A percentile compares a stretch with the other conserved stretches of the same genome.
Evolutionary conservation across 371 early-diverging fungal genomes (phyloP).

Genomic region (Syncephalastrum monosporum): DNA sequence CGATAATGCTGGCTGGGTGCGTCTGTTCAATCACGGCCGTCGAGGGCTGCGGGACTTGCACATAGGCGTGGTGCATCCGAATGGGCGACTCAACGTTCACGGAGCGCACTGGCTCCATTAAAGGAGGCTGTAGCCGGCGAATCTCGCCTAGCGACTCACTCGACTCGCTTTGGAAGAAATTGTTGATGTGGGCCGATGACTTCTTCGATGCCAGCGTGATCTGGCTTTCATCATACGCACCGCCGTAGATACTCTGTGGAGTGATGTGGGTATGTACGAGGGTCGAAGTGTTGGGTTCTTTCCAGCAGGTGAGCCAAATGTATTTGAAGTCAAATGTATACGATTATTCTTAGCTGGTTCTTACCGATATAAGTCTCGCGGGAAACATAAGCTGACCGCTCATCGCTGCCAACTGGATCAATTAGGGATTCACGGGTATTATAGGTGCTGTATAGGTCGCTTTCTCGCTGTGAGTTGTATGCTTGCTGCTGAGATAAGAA

Average conservation of each 20-base stretch:
- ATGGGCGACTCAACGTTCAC: constrained; percentile 13
- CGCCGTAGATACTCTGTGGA: constrained; percentile 24
- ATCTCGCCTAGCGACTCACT: constrained; percentile 20
- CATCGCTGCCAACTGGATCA: constrained; percentile 17
- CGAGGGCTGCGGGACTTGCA: constrained; percentile 16
- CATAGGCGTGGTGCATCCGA: constrained; percentile 20
- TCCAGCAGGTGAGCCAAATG: not conserved
- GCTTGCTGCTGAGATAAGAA: constrained; percentile 1
- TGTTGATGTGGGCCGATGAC: not conserved
- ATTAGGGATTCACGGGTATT: constrained; percentile 26
- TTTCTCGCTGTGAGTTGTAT: constrained; percentile 12
- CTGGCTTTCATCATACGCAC: constrained; percentile 11
- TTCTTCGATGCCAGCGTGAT: not conserved
- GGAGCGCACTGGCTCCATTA: constrained; percentile 9
- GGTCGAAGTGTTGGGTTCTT: constrained; percentile 24
- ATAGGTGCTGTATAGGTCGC: constrained; percentile 23
- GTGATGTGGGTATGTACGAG: constrained; percentile 20
- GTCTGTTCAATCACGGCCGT: constrained; percentile 17
- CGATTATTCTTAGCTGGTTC: not conserved
- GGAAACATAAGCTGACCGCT: constrained; percentile 11
- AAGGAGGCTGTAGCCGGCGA: constrained; percentile 15
- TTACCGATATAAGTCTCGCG: constrained; percentile 30
- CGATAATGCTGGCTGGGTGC: constrained; percentile 2
- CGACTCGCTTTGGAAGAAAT: constrained; percentile 15
- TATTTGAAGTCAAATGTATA: not conserved